A percentile compares a stretch with the other conserved stretches of the same genome.
Evolutionary conservation across 495 filamentous ascomycete species (phyloP).

Genomic region (Xylaria palmicola): DNA sequence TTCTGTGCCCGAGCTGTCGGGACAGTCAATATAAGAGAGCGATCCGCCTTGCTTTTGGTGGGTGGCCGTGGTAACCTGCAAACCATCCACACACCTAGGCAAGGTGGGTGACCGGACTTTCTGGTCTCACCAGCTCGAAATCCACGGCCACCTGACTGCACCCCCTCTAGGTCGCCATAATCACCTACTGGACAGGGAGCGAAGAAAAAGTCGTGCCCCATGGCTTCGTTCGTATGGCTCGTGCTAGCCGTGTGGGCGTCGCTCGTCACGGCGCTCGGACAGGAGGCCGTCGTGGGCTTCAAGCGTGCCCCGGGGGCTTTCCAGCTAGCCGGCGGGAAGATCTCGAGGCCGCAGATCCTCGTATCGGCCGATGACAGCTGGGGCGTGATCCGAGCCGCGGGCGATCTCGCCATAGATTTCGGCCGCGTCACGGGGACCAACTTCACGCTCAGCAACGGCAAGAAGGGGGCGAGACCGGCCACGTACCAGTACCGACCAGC

Average conservation of each 20-base stretch:
- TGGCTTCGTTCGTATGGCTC: slow-evolving; percentile 6
- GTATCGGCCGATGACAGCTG: slow-evolving; percentile 59
- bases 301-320: slow-evolving; percentile 35
- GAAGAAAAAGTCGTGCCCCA: background rate
- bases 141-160: background rate
- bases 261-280: slow-evolving; percentile 49
- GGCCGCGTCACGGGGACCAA: slow-evolving; percentile 62
- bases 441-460: slow-evolving; percentile 53
- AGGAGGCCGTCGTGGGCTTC: slow-evolving; percentile 56
- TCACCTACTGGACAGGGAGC: no score
- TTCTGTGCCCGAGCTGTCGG: background rate
- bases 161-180: background rate
- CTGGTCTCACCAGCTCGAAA: background rate
- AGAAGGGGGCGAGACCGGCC: slow-evolving; percentile 35
- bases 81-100: background rate
- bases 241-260: slow-evolving; percentile 16
- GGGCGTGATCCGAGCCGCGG: slow-evolving; percentile 66
- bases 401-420: slow-evolving; percentile 69
- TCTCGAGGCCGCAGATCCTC: slow-evolving; percentile 49
- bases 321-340: slow-evolving; percentile 44
- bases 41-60: background rate
- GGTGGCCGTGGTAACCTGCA: background rate
- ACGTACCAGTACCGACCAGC: slow-evolving; percentile 44
- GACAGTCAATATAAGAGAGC: slow-evolving; percentile 5
- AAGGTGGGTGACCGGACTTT: background rate